A percentile compares a stretch with the other conserved stretches of the same genome.
These are phyloP conservation scores for Lonicera japonica DNA, from an alignment of 129 eudicot genomes.

Conservation along the genomic window DNA sequence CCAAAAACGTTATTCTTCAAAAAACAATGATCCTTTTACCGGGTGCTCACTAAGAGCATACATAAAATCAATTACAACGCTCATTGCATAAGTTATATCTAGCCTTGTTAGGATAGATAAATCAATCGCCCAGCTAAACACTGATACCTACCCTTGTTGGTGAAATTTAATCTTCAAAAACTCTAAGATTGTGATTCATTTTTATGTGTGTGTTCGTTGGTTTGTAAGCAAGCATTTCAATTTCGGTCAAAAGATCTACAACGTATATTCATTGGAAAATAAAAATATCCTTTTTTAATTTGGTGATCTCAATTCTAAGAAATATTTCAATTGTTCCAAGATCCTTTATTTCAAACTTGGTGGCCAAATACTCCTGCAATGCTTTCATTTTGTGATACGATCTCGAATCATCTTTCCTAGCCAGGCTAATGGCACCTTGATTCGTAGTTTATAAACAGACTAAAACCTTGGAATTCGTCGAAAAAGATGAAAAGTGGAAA, in stretches of 20 bases:
- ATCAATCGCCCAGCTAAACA: neutral
- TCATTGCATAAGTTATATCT: neutral
- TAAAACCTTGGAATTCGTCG: too few relatives aligned
- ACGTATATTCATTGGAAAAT: neutral
- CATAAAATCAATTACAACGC: neutral
- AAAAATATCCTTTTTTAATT: neutral
- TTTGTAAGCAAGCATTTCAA: neutral
- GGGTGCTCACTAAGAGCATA: too few relatives aligned
- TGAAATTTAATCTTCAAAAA: neutral
- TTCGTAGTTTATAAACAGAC: too few relatives aligned
- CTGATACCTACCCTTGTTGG: neutral
- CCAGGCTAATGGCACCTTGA: too few relatives aligned
- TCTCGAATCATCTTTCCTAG: too few relatives aligned
- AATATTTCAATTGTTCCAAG: neutral
- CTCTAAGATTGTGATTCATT: neutral
- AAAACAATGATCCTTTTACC: too few relatives aligned
- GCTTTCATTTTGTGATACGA: too few relatives aligned
- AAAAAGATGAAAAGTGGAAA: too few relatives aligned
- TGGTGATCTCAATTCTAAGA: neutral
- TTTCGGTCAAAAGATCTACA: neutral
- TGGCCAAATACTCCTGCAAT: too few relatives aligned
- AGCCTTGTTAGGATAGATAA: neutral
- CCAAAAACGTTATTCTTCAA: too few relatives aligned
- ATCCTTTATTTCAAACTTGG: too few relatives aligned
- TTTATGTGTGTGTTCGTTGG: neutral